Conservation (phyloP, 352 stramenopile species). For the Phytophthora meadii region DNA sequence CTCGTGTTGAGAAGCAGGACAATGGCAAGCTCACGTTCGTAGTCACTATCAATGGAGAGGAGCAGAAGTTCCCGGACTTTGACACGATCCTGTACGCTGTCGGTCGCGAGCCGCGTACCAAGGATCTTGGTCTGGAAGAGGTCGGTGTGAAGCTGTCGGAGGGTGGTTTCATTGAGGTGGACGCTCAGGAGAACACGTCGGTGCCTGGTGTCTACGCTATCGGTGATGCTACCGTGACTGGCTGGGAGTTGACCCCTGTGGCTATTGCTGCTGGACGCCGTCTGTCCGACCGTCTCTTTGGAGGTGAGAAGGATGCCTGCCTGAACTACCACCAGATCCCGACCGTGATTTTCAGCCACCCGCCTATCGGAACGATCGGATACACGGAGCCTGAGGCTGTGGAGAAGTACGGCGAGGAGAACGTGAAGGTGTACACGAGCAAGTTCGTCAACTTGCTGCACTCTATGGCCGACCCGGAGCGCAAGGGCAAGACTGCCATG, state of each 20-base stretch:
- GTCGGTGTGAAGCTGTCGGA: constrained; percentile 85
- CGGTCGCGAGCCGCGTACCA: constrained; percentile 90
- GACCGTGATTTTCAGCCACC: constrained; percentile 97
- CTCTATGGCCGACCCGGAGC: constrained; percentile 88
- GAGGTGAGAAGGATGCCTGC: constrained; percentile 73
- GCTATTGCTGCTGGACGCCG: constrained; percentile 89
- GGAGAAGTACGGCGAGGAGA: constrained; percentile 92
- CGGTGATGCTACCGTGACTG: constrained; percentile 91
- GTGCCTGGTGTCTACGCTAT: constrained; percentile 91
- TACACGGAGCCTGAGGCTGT: constrained; percentile 94
- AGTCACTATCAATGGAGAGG: constrained; percentile 63
- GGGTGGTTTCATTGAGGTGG: constrained; percentile 87
- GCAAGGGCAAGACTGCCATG: constrained; percentile 94
- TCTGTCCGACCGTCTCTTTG: constrained; percentile 93
- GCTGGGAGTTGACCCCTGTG: constrained; percentile 90
- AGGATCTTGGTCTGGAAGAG: constrained; percentile 82
- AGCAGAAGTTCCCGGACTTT: constrained; percentile 54
- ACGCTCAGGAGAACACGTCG: constrained; percentile 93
- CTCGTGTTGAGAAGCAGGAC: constrained; percentile 82
- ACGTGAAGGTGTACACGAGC: constrained; percentile 96
- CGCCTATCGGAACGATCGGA: constrained; percentile 95
- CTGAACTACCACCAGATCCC: constrained; percentile 95
- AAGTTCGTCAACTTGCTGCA: constrained; percentile 97
- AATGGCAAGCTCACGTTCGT: constrained; percentile 87
- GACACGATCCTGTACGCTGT: constrained; percentile 74